Conservation (phyloP, 495 filamentous ascomycete genomes). For the Alectoria sarmentosa region DNA sequence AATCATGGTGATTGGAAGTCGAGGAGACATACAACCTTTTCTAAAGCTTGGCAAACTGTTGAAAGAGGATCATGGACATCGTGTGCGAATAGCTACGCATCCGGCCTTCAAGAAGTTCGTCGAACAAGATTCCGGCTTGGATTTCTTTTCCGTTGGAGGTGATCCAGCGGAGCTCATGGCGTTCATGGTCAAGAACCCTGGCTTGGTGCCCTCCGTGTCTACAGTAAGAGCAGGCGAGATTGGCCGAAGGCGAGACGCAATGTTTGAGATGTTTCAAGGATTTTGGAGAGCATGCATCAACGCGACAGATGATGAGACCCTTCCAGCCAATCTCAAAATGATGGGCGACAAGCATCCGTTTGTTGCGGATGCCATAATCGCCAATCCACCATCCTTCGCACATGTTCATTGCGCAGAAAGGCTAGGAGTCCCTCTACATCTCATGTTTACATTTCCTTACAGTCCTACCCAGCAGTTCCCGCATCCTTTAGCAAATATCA, state of each 20-base stretch:
- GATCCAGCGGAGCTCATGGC: slow-evolving; percentile 60
- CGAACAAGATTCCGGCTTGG: slow-evolving; percentile 43
- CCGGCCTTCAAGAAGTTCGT: slow-evolving; percentile 52
- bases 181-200: slow-evolving; percentile 49
- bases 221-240: slow-evolving; percentile 43
- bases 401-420: slow-evolving; percentile 61
- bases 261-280: slow-evolving; percentile 55
- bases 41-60: slow-evolving; percentile 62
- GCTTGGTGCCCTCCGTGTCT: slow-evolving; percentile 42
- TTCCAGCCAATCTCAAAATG: slow-evolving; percentile 45
- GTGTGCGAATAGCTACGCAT: slow-evolving; percentile 59
- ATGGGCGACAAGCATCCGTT: slow-evolving; percentile 47
- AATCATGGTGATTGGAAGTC: slow-evolving; percentile 69
- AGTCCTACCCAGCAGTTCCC: slow-evolving; percentile 62
- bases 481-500: slow-evolving; percentile 65
- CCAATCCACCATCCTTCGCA: slow-evolving; percentile 60
- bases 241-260: slow-evolving; percentile 38
- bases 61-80: slow-evolving; percentile 44
- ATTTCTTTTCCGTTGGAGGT: slow-evolving; percentile 60
- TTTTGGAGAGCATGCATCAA: slow-evolving; percentile 58
- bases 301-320: slow-evolving; percentile 36
- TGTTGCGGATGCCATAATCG: slow-evolving; percentile 66
- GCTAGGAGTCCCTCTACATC: slow-evolving; percentile 55
- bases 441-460: slow-evolving; percentile 65
- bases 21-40: slow-evolving; percentile 75